Percentiles rank a stretch among this genome's conserved stretches.
Evolutionary conservation across 2,329 filamentous ascomycete genomes (phyloP).

Genomic region (Penicillium rolfsii): DNA sequence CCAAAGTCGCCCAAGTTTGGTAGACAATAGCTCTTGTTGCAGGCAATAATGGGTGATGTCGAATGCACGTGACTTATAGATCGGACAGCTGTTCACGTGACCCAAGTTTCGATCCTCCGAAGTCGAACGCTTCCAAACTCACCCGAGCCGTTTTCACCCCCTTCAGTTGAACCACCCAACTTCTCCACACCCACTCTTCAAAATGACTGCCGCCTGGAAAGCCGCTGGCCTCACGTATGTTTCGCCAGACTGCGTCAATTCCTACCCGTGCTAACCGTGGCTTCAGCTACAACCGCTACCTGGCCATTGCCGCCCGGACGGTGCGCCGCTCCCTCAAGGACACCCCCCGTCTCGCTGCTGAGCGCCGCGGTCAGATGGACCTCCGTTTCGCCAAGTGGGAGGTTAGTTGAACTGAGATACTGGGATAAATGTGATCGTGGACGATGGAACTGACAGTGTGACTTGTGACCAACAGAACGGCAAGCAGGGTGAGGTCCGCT

Average conservation of each 20-base stretch:
- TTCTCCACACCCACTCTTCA: constrained; percentile 48
- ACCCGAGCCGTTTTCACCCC: constrained; percentile 35
- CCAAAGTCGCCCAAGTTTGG: background rate
- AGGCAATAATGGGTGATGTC: background rate
- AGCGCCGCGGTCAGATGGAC: constrained; percentile 88
- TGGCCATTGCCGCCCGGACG: constrained; percentile 89
- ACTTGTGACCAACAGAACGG: constrained; percentile 73
- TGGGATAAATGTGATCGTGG: background rate
- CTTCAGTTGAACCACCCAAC: constrained; percentile 35
- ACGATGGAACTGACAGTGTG: constrained; percentile 36
- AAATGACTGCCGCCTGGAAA: constrained; percentile 99
- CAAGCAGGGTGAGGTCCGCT: constrained; percentile 88
- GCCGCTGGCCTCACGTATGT: constrained; percentile 92
- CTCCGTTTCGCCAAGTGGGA: constrained; percentile 92
- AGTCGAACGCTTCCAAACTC: constrained; percentile 39
- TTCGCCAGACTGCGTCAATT: constrained; percentile 11
- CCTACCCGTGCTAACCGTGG: constrained; percentile 34
- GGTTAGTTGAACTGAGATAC: constrained; percentile 57
- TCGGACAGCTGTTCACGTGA: constrained; percentile 28
- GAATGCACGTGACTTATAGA: constrained; percentile 31
- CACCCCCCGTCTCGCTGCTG: constrained; percentile 80
- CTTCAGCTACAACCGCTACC: constrained; percentile 98
- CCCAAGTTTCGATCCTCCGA: constrained; percentile 38
- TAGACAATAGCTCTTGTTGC: background rate
- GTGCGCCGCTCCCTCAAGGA: constrained; percentile 98